These are phyloP conservation scores for Trichomonas vaginalis DNA, from an alignment of 208 protist genomes.

Conservation along the genomic window DNA sequence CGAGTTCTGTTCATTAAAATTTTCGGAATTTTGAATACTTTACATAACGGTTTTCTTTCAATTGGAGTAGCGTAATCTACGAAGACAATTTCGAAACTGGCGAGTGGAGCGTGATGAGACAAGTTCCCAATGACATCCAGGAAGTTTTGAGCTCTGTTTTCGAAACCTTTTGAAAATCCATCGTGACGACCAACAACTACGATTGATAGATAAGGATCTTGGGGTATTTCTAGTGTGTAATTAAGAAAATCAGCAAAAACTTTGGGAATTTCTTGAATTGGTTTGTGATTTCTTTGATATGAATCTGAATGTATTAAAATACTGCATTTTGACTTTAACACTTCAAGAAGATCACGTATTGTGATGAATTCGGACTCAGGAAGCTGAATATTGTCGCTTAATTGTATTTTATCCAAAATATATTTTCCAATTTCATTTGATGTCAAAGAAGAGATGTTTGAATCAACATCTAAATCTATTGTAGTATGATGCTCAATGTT, in stretches of 20 bases:
- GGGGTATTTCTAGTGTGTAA: background rate
- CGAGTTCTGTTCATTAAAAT: background rate
- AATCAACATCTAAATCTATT: background rate
- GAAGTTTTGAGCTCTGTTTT: background rate
- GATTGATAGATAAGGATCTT: background rate
- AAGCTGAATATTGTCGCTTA: background rate
- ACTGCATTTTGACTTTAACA: background rate
- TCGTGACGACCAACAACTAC: background rate
- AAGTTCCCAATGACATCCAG: background rate
- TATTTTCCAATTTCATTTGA: background rate
- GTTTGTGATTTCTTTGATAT: background rate
- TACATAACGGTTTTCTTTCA: background rate
- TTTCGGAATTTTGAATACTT: background rate
- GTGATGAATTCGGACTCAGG: background rate
- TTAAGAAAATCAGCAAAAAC: background rate
- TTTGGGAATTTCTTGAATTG: background rate
- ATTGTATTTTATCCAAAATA: background rate
- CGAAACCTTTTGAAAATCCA: background rate
- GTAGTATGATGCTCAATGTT: background rate
- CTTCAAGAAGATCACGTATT: background rate
- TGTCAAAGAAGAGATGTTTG: background rate
- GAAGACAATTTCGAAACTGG: background rate
- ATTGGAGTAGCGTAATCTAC: background rate
- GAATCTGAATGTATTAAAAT: background rate
- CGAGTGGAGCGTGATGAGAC: background rate